Conservation (phyloP, 371 early-diverging fungal species). For the Gilbertella persicaria region DNA sequence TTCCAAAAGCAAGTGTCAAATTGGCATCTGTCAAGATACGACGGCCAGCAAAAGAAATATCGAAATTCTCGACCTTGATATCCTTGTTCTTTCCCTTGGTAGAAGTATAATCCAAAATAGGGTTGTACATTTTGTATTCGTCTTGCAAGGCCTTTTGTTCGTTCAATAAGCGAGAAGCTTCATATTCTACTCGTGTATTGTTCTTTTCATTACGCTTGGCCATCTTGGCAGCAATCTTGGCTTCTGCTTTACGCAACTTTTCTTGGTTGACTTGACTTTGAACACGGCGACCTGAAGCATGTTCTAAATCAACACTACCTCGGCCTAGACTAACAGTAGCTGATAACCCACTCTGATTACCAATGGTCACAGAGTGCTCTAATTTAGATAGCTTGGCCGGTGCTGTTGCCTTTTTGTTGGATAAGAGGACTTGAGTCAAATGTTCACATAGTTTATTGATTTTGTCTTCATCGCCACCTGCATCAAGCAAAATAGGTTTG, state of each 20-base stretch:
- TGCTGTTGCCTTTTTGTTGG: slow-evolving; percentile 34
- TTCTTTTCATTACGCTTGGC: slow-evolving; percentile 78
- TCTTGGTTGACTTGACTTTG: slow-evolving; percentile 88
- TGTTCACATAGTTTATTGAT: slow-evolving; percentile 67
- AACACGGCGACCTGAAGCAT: slow-evolving; percentile 66
- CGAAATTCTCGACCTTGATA: slow-evolving; percentile 94
- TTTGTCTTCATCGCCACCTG: slow-evolving; percentile 63
- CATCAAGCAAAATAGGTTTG: slow-evolving; percentile 82
- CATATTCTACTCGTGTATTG: slow-evolving; percentile 62
- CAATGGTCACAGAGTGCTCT: slow-evolving; percentile 63
- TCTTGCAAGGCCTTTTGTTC: slow-evolving; percentile 71
- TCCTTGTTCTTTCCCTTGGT: slow-evolving; percentile 91
- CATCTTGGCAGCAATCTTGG: slow-evolving; percentile 87
- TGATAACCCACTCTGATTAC: slow-evolving; percentile 52
- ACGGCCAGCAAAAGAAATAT: slow-evolving; percentile 93
- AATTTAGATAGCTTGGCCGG: slow-evolving; percentile 44
- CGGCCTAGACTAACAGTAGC: slow-evolving; percentile 54
- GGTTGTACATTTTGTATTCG: slow-evolving; percentile 74
- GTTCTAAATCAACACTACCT: slow-evolving; percentile 65
- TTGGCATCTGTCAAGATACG: slow-evolving; percentile 89
- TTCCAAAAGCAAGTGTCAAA: slow-evolving; percentile 84
- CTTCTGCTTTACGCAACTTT: slow-evolving; percentile 93
- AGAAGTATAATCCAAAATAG: slow-evolving; percentile 82
- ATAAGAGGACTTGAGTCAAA: slow-evolving; percentile 56
- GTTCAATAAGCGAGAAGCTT: slow-evolving; percentile 79